phyloP scores from a whole-genome alignment of 2,329 filamentous ascomycete genomes.

The Hawksworthiomyces lignivorus region DNA sequence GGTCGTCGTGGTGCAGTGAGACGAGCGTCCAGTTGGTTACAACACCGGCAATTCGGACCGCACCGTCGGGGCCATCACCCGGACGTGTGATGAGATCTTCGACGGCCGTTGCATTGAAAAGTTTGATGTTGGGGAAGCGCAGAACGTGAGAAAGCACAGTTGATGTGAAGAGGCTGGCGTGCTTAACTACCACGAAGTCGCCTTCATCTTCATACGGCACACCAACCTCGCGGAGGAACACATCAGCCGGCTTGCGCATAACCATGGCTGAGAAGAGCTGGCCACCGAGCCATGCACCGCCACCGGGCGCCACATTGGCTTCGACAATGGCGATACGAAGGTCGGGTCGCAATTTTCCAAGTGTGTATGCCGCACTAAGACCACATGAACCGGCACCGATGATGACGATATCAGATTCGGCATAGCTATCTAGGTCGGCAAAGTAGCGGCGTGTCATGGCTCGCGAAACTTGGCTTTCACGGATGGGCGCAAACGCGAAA shows the following conservation, averaged over 20 bases:
- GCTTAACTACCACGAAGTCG: conserved; percentile 86
- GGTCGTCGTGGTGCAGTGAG: conserved; percentile 77
- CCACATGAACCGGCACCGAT: conserved; percentile 86
- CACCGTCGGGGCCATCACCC: conserved; percentile 33
- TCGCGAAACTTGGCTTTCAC: conserved; percentile 84
- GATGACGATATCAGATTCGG: conserved; percentile 91
- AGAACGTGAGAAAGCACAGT: conserved; percentile 80
- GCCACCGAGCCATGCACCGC: conserved; percentile 86
- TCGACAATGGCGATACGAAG: conserved; percentile 89
- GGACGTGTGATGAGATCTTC: conserved; percentile 83
- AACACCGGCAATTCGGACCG: conserved; percentile 72
- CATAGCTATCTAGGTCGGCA: conserved; percentile 76
- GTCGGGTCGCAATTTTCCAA: conserved; percentile 77
- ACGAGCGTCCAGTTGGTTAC: conserved; percentile 96
- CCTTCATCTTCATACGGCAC: conserved; percentile 85
- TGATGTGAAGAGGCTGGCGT: conserved; percentile 85
- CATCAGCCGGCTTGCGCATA: conserved; percentile 85
- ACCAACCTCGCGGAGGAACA: conserved; percentile 72
- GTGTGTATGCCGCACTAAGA: conserved; percentile 69
- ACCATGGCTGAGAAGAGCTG: conserved; percentile 95
- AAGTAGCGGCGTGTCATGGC: conserved; percentile 95
- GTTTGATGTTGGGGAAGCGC: conserved; percentile 81
- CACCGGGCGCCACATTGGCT: conserved; percentile 77
- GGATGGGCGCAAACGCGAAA: conserved; percentile 79
- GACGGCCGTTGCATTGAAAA: conserved; percentile 90